Evolutionary conservation across 2,329 filamentous ascomycete species (phyloP).

Genomic region (Sarocladium strictum): DNA sequence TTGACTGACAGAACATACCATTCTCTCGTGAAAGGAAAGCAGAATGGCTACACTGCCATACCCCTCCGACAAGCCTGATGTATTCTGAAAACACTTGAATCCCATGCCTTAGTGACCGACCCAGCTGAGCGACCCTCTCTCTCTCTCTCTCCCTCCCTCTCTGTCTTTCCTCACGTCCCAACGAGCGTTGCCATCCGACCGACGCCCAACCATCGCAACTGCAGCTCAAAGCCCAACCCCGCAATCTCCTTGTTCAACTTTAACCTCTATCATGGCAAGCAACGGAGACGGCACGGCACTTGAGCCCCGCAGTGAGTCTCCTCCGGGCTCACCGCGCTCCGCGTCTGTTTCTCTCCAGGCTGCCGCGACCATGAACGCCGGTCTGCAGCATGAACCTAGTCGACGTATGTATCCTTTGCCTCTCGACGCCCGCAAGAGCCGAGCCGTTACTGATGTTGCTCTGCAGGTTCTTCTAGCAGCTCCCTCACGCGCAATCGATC

Average conservation of each 20-base stretch:
- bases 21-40: neutral
- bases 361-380: conserved; percentile 71
- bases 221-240: neutral
- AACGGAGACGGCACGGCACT: conserved; percentile 19
- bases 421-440: neutral
- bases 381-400: conserved; percentile 60
- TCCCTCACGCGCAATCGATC: conserved; percentile 33
- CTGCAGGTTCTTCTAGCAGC: conserved; percentile 44
- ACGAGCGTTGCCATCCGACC: too few species aligned
- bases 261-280: conserved; percentile 20
- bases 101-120: neutral
- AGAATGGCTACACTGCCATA: neutral
- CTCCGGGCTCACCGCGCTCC: conserved; percentile 57
- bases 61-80: neutral
- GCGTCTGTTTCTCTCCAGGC: conserved; percentile 68
- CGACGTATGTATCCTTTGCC: conserved; percentile 39
- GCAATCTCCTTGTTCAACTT: neutral
- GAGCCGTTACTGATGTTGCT: neutral
- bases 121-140: neutral
- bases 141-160: neutral
- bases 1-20: neutral
- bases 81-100: neutral
- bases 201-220: too few species aligned
- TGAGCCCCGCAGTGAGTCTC: conserved; percentile 36
- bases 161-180: too few species aligned